Conservation (phyloP, 805 yeast genomes). For the Sugiyamaella lignohabitans region DNA sequence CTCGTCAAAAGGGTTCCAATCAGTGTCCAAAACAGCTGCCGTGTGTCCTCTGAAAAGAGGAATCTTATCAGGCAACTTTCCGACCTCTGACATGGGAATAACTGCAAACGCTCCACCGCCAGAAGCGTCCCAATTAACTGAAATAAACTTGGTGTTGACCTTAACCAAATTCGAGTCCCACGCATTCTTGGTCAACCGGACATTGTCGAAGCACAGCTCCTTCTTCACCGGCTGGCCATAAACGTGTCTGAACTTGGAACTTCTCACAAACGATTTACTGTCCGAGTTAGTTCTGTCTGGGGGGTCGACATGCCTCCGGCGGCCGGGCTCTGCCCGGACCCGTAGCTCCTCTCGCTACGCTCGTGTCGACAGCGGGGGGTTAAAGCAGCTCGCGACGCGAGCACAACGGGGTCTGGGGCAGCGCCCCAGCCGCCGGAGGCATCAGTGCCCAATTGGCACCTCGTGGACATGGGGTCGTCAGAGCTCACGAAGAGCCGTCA, state of each 20-base stretch:
- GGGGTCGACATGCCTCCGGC: no score
- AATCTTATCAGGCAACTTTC: constrained; percentile 88
- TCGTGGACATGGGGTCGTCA: no score
- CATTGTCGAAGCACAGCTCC: constrained; percentile 67
- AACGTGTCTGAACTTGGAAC: constrained; percentile 94
- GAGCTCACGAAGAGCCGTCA: no score
- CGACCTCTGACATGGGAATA: constrained; percentile 76
- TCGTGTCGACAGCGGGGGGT: no score
- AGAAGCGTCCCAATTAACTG: constrained; percentile 88
- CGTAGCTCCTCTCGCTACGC: no score
- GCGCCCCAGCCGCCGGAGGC: no score
- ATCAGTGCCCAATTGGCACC: no score
- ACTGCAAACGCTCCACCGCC: constrained; percentile 99
- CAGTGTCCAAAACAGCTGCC: constrained; percentile 92
- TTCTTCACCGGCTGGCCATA: constrained; percentile 79
- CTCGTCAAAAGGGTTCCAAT: constrained; percentile 86
- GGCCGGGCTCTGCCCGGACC: no score
- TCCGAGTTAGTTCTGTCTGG: background rate
- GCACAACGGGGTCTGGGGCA: no score
- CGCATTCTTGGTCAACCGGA: constrained; percentile 61
- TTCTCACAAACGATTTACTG: constrained; percentile 74
- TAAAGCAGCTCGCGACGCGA: no score
- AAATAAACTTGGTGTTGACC: constrained; percentile 75
- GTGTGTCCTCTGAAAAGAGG: constrained; percentile 95
- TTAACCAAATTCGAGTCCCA: constrained; percentile 92